These are phyloP conservation scores for Phenoliferia sp. DNA, from an alignment of 1,284 basidiomycete species.

Conservation along the genomic window DNA sequence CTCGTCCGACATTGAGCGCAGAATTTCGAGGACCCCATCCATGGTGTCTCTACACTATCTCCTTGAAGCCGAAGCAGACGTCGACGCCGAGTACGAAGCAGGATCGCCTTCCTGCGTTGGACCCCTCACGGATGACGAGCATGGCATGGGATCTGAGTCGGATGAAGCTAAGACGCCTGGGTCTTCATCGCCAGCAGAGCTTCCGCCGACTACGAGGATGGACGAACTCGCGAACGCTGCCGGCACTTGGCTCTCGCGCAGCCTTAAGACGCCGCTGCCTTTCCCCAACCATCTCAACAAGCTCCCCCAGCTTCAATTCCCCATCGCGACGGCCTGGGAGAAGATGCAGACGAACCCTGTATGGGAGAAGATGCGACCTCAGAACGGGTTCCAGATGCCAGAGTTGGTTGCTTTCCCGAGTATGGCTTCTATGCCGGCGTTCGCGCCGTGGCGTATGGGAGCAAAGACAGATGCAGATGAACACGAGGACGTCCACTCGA, in stretches of 20 bases:
- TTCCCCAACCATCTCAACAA: background rate
- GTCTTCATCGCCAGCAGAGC: background rate
- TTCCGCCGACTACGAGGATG: background rate
- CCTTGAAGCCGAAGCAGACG: conserved; percentile 20
- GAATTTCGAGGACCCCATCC: conserved; percentile 23
- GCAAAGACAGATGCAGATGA: background rate
- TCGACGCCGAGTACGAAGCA: background rate
- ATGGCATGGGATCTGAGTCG: background rate
- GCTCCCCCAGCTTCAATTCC: background rate
- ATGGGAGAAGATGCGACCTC: conserved; percentile 26
- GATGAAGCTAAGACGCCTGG: no score
- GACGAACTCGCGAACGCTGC: background rate
- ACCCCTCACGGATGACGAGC: background rate
- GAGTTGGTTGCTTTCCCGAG: conserved; percentile 15
- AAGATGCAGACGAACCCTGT: conserved; percentile 20
- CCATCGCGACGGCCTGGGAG: conserved; percentile 5
- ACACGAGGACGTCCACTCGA: background rate
- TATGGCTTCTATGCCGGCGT: conserved; percentile 19
- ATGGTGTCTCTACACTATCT: conserved; percentile 27
- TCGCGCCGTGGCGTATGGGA: conserved; percentile 11
- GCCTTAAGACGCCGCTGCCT: background rate
- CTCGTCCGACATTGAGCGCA: conserved; percentile 1
- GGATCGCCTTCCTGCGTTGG: background rate
- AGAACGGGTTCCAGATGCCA: conserved; percentile 23
- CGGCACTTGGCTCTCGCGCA: conserved; percentile 16